Evolutionary conservation across 495 filamentous ascomycete genomes (phyloP).

Genomic region (Viridothelium virens): DNA sequence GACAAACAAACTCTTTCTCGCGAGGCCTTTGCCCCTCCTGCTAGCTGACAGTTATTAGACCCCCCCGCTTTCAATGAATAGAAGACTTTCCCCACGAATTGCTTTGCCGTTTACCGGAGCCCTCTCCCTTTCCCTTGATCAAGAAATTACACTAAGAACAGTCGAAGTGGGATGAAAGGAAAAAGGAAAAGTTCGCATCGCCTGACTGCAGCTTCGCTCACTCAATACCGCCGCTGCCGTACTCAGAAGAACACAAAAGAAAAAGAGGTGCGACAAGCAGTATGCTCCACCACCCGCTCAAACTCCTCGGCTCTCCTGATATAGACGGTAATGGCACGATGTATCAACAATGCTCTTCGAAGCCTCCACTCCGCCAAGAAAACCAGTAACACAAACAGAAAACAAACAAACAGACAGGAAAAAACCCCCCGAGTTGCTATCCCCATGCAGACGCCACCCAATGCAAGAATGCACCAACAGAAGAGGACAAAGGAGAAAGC

Average conservation of each 20-base stretch:
- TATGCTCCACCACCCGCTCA: background rate
- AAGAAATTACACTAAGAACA: background rate
- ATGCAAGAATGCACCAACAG: background rate
- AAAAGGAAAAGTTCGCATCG: background rate
- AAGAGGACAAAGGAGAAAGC: background rate
- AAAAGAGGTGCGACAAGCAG: background rate
- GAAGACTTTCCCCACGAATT: background rate
- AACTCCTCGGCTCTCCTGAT: background rate
- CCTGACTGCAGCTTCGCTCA: background rate
- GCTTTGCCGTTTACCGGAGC: background rate
- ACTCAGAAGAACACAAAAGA: background rate
- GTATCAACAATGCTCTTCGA: slow-evolving; percentile 4
- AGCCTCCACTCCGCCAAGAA: too few species aligned
- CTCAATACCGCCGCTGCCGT: background rate
- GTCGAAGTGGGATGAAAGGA: background rate
- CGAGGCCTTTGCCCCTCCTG: background rate
- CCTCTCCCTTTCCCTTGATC: background rate
- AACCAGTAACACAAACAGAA: background rate
- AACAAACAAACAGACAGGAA: background rate
- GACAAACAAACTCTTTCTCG: background rate
- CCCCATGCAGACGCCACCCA: background rate
- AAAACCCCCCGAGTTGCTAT: background rate
- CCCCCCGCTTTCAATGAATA: background rate
- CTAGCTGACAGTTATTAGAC: background rate
- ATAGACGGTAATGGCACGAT: background rate